phyloP scores from a whole-genome alignment of 176 grass and related monocot species.

The Oryza glumipatula region DNA sequence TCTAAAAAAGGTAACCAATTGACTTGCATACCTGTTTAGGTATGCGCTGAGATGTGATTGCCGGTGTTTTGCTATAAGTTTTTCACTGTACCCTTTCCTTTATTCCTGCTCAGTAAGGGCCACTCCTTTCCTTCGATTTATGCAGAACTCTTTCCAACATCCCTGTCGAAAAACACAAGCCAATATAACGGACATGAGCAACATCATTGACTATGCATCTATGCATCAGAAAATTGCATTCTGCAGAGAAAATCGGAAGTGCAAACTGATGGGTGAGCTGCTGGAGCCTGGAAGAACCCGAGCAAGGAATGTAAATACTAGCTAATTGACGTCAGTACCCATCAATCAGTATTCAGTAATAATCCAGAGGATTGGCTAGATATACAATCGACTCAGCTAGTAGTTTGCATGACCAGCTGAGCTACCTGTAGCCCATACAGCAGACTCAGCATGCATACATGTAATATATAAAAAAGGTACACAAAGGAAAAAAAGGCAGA shows the following conservation, averaged over 20 bases:
- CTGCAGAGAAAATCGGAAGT: constrained; percentile 26
- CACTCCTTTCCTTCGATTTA: not conserved
- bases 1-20: not conserved
- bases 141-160: not conserved
- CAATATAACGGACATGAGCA: constrained; percentile 22
- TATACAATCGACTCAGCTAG: not conserved
- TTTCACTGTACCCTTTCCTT: not conserved
- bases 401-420: not conserved
- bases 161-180: not conserved
- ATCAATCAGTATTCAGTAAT: not conserved
- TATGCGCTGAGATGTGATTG: constrained; percentile 3
- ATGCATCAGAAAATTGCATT: not conserved
- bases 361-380: not conserved
- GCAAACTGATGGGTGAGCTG: constrained; percentile 17
- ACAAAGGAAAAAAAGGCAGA: not conserved
- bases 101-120: constrained; percentile 26
- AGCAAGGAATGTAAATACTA: constrained; percentile 21
- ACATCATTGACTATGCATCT: constrained; percentile 2
- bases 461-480: not conserved
- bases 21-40: constrained; percentile 2
- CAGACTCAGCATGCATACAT: not conserved
- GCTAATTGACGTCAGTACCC: constrained; percentile 8
- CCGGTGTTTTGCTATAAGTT: not conserved
- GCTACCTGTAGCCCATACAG: constrained; percentile 27
- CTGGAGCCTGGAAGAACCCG: not conserved